Base-by-base conservation (phyloP, 75 land plant species). In the Larix kaempferi region DNA sequence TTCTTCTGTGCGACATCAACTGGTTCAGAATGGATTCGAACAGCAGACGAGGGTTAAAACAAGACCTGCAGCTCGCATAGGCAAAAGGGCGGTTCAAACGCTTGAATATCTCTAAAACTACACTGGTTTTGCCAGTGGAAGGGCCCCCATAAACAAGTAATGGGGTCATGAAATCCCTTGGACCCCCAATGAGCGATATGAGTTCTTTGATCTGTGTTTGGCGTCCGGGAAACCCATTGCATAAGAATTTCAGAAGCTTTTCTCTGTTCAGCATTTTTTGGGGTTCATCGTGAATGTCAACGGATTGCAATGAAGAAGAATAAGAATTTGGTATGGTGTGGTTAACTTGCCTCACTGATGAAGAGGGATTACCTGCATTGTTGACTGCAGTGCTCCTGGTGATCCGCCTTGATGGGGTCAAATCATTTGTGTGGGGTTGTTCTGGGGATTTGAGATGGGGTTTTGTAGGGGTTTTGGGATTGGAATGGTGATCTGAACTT, bases 121-220 rank as follows among this genome's bases (percentile, higher is more conserved):
- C 71, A 71, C 88, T 85, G 25, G 99, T 92, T 74, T 96, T 96
- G 21, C 99, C 99, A 35, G 90, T 89, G 1, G 93, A 87, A 59
- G 89, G 65, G 6, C 89, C 89, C 55, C 99, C 99, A 64, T 92
- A 92, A 2, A 96, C 35, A 72, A 96, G 84, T 64, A 92, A 67
- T 25, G 99, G 98, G 16, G 85, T 77, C 77, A 92, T 81, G 0
- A 88, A 86, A 69, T 90, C 90, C 76, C 84, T 74, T 10, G 84
- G 57, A 19, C 90, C 85, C 16, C 98, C 98, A 56, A 96, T 61
- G 15, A 90, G 63, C 55, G 76, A 61, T 56, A 94, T 25, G 15
- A 96, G 71, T 71, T 89, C 86, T 52, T 80, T 78, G 76, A 94
- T 92, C 76, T 96, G 91, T 13, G 52, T 26, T 41, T 77, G 78